Conservation (phyloP, 2,329 filamentous ascomycete species). For the Karstenula rhodostoma region DNA sequence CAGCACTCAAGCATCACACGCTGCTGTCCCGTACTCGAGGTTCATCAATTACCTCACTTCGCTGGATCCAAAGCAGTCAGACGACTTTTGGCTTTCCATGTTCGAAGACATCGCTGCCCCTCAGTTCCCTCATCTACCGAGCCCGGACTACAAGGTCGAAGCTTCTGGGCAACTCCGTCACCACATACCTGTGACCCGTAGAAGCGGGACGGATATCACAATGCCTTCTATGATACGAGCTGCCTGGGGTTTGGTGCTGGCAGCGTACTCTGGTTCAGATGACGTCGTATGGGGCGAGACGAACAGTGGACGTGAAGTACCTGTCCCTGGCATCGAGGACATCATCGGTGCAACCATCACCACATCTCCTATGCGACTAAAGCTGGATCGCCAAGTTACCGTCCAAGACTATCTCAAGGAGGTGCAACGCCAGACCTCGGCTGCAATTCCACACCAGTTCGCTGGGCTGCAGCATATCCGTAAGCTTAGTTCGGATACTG, state of each 20-base stretch:
- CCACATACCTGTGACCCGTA: constrained; percentile 27
- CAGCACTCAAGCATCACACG: constrained; percentile 11
- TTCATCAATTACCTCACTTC: constrained; percentile 43
- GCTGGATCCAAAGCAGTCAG: constrained; percentile 35
- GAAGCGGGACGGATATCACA: constrained; percentile 37
- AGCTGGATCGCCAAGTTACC: constrained; percentile 43
- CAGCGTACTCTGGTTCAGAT: constrained; percentile 56
- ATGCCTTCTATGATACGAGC: constrained; percentile 52
- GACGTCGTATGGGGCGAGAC: constrained; percentile 59
- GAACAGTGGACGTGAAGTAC: constrained; percentile 46
- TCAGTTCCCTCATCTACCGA: constrained; percentile 44
- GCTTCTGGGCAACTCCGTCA: constrained; percentile 38
- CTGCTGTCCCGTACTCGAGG: constrained; percentile 38
- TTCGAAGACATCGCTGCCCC: constrained; percentile 39
- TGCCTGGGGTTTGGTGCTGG: constrained; percentile 57
- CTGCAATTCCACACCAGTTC: constrained; percentile 42
- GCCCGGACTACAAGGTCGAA: constrained; percentile 40
- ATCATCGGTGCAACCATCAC: constrained; percentile 54
- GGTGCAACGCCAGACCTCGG: constrained; percentile 37
- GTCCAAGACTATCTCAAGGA: constrained; percentile 39
- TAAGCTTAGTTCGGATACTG: constrained; percentile 48
- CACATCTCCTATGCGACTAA: constrained; percentile 53
- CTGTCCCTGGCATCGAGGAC: constrained; percentile 46
- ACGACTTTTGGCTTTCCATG: constrained; percentile 39
- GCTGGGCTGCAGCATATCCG: constrained; percentile 59